A percentile compares a stretch with the other conserved stretches of the same genome.
These are phyloP conservation scores for Chlorella sp. DNA, from an alignment of 139 green algal species.

Conservation along the genomic window DNA sequence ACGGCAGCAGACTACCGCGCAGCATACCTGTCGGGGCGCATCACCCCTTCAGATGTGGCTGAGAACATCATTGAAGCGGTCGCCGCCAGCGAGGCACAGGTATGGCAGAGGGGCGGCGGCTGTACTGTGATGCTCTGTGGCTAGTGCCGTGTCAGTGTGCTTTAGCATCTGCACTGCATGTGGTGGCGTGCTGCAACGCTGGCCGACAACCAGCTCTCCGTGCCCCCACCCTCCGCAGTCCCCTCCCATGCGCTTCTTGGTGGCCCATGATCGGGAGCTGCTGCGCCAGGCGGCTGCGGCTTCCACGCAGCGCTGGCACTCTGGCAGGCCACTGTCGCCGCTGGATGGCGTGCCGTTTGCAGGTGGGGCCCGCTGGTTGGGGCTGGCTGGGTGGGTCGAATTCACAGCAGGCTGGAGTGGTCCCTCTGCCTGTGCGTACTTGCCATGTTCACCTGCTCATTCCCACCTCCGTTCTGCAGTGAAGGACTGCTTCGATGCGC, in stretches of 20 bases:
- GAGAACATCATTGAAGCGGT: conserved; percentile 51
- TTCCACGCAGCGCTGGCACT: conserved; percentile 37
- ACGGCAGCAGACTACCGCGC: conserved; percentile 22
- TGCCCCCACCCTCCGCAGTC: background rate
- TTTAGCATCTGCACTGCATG: too few relatives aligned
- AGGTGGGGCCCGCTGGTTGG: background rate
- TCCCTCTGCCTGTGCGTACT: background rate
- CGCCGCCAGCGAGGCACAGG: conserved; percentile 26
- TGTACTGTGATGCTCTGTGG: background rate
- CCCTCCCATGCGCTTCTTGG: conserved; percentile 46
- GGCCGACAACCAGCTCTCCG: too few relatives aligned
- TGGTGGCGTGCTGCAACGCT: too few relatives aligned
- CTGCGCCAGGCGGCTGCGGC: conserved; percentile 37
- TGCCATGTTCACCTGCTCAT: too few relatives aligned
- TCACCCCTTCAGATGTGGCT: conserved; percentile 61
- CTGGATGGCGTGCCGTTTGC: conserved; percentile 88
- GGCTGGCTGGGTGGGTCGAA: background rate
- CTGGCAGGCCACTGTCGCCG: conserved; percentile 57
- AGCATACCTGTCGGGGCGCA: conserved; percentile 33
- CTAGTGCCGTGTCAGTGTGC: too few relatives aligned
- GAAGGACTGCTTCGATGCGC: conserved; percentile 82
- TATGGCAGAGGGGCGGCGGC: background rate
- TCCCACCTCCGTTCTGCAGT: conserved; percentile 48
- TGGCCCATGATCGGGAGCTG: conserved; percentile 20
- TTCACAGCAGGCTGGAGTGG: too few relatives aligned